Evolutionary conservation across 257 asterid species (phyloP).

Genomic region (Dorcoceras hygrometricum): DNA sequence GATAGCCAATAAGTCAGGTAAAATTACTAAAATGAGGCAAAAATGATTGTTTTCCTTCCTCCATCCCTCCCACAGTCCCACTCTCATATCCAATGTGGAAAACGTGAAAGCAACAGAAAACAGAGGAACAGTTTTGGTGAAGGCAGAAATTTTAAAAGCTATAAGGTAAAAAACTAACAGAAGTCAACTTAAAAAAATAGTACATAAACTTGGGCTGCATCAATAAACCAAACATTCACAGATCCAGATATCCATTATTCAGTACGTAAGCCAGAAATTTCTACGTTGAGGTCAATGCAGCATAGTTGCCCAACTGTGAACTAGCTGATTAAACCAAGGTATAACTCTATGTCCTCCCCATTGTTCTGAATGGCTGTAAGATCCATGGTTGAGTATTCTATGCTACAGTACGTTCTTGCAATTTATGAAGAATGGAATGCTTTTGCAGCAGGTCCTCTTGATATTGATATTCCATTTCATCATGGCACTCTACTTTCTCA

Average conservation of each 20-base stretch:
- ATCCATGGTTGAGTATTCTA: neutral
- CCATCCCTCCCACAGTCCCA: too few relatives aligned
- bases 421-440: conserved; percentile 9
- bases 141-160: neutral
- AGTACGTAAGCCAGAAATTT: too few relatives aligned
- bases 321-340: neutral
- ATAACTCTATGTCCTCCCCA: neutral
- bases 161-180: neutral
- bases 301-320: neutral
- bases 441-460: neutral
- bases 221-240: neutral
- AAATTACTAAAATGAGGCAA: too few relatives aligned
- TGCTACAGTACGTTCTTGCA: conserved; percentile 4
- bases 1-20: neutral
- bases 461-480: neutral
- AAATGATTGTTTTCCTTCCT: too few relatives aligned
- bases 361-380: conserved; percentile 5
- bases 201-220: too few relatives aligned
- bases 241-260: neutral
- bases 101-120: neutral
- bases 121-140: neutral
- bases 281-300: neutral
- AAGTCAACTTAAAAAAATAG: neutral
- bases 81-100: neutral
- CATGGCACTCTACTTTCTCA: neutral